These are phyloP conservation scores for Castanospermum australe DNA, from an alignment of 306 rosid genomes.

Conservation along the genomic window DNA sequence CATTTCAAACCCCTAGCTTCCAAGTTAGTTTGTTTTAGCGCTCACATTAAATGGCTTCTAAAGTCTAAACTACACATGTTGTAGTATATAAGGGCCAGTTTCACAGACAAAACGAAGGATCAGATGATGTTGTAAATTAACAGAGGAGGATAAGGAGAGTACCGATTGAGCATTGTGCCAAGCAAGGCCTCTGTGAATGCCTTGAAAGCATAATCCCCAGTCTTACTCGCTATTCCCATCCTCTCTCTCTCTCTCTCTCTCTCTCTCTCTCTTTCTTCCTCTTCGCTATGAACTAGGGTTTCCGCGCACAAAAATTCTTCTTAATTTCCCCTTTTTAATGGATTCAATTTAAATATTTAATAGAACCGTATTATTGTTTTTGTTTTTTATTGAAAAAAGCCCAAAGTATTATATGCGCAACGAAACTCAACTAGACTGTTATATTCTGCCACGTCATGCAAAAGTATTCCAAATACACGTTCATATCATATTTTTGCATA, in stretches of 20 bases:
- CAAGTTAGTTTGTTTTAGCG: background rate
- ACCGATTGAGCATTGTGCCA: slow-evolving; percentile 92
- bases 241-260: background rate
- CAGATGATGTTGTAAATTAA: too few species aligned
- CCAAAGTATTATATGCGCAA: too few species aligned
- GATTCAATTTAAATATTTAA: too few species aligned
- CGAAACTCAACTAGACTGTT: too few species aligned
- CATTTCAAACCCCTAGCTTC: background rate
- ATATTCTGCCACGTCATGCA: too few species aligned
- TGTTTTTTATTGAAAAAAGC: too few species aligned
- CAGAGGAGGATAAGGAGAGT: background rate
- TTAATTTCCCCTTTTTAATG: too few species aligned
- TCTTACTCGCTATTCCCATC: slow-evolving; percentile 69
- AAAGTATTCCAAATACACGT: too few species aligned
- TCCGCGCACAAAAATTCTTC: background rate
- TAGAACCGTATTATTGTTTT: too few species aligned
- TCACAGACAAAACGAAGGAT: too few species aligned
- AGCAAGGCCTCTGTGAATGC: slow-evolving; percentile 73
- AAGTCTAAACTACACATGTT: background rate
- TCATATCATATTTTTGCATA: too few species aligned
- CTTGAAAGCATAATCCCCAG: slow-evolving; percentile 78
- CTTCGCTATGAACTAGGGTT: slow-evolving; percentile 20
- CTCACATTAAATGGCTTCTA: background rate
- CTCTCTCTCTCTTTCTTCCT: background rate
- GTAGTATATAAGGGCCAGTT: too few species aligned